Base-by-base conservation (phyloP, 2,329 filamentous ascomycete species). In the Trichoderma hamatum region DNA sequence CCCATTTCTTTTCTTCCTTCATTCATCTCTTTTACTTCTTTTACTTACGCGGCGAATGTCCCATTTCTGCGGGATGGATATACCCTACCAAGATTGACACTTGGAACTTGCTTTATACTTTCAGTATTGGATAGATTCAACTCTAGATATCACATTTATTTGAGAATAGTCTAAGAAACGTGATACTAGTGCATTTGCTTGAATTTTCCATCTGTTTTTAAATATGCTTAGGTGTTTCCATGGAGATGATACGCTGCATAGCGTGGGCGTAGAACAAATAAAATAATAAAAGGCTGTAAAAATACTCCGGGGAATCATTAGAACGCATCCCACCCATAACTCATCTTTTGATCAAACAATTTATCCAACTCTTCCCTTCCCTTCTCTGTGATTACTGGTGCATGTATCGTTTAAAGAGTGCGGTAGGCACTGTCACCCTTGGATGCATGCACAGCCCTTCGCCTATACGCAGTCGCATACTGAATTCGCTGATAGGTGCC, bases 401-500 rank as follows among this genome's bases (percentile, higher is more conserved):
- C 54, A 1, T 3, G 46, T 16, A 43, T 60, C 34, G 55, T 43
- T 24, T 61, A 60, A 59, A 68, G 21, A 21, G 63, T 67, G 14
- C 51, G 52, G 21, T 67, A 67, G 16, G 52, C 52, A n/a, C 52
- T 30, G n/a, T n/a, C 11, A 9, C 30, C 63, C 61, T 28, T 67
- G 3, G 39, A 36, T 7, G 55, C 28, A 26, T 56, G 73, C 46
- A 36, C 68, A 56, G 74, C 70, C 43, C 76, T 74, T 72, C 84
- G 81, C 75, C 84, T 81, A 79, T 89, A 92, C 72, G 86, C 83
- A 60, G 91, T 88, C 46, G 88, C 84, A 79, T 90, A 91, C 75
- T 86, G 84, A 69, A 91, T 88, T 67, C 91, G 84, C 76, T 90
- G 85, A 69, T 87, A 84, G 5, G 90, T 92, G 68, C 91, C 91